Evolutionary conservation across 768 basidiomycete species (phyloP).

Genomic region (Daedalea quercina): DNA sequence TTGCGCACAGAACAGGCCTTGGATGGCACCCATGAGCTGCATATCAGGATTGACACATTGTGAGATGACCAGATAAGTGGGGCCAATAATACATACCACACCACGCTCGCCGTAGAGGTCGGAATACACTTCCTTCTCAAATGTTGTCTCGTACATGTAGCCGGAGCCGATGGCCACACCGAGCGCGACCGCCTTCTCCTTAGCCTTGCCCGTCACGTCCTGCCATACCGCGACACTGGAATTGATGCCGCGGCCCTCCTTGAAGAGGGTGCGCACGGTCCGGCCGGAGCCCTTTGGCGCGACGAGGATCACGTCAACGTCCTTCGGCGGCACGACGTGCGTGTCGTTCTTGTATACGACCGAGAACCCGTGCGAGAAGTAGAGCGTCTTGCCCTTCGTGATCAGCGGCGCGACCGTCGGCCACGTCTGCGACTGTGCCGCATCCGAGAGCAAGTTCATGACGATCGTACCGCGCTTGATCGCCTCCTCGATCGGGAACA

Average conservation of each 20-base stretch:
- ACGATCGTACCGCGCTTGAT: constrained; percentile 95
- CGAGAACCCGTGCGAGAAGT: constrained; percentile 99
- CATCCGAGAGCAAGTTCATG: constrained; percentile 99
- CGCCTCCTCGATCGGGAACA: constrained; percentile 98
- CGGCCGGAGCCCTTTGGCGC: constrained; percentile 99
- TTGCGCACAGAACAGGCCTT: constrained; percentile 98
- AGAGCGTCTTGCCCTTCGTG: constrained; percentile 99
- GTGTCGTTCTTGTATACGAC: constrained; percentile 98
- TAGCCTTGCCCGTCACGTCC: constrained; percentile 96
- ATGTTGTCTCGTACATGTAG: constrained; percentile 98
- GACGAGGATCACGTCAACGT: constrained; percentile 98
- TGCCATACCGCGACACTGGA: constrained; percentile 93
- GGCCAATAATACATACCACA: constrained; percentile 93
- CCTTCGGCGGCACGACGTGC: constrained; percentile 81
- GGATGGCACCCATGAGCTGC: constrained; percentile 95
- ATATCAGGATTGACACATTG: constrained; percentile 5
- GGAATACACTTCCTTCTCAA: constrained; percentile 99
- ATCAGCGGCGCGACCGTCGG: constrained; percentile 82
- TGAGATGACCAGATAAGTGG: too few species aligned
- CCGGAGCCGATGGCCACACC: constrained; percentile 95
- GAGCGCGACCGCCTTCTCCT: constrained; percentile 93
- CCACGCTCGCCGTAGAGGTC: constrained; percentile 99
- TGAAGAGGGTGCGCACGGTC: constrained; percentile 99
- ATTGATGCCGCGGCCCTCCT: constrained; percentile 99
- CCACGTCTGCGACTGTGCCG: constrained; percentile 99